phyloP scores from a whole-genome alignment of 2,329 filamentous ascomycete genomes.

The Fulvia fulva region DNA sequence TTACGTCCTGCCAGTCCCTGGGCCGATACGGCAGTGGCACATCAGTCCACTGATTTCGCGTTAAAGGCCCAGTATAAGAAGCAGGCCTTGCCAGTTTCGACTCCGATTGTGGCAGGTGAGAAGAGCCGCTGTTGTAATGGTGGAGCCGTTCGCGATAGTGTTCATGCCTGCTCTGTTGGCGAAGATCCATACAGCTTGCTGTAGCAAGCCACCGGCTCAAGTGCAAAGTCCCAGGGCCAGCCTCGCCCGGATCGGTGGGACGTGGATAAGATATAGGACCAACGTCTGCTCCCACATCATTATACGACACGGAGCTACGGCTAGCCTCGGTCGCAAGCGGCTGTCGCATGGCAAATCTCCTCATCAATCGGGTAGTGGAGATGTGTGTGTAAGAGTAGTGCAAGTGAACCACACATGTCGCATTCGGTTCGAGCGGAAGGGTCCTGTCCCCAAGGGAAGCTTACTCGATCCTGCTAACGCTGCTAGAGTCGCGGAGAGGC shows the following conservation, averaged over 20 bases:
- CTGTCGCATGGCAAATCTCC: not conserved
- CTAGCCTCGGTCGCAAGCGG: not conserved
- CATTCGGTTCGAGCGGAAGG: not conserved
- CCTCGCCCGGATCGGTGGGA: not conserved
- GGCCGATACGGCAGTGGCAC: slow-evolving; percentile 20
- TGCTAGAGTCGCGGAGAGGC: not conserved
- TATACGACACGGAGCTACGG: not conserved
- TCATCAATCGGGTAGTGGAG: not conserved
- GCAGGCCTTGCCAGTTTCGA: not conserved
- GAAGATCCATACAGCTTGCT: slow-evolving; percentile 16
- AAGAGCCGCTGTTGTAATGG: not conserved
- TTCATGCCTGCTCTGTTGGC: slow-evolving; percentile 6
- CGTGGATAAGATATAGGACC: not conserved
- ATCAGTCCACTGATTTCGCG: slow-evolving; percentile 23
- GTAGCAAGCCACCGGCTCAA: slow-evolving; percentile 1
- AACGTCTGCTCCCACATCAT: not conserved
- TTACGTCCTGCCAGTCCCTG: slow-evolving; percentile 14
- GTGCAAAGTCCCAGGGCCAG: not conserved
- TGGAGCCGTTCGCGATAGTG: not conserved
- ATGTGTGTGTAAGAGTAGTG: not conserved
- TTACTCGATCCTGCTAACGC: not conserved
- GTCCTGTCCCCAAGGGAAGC: not conserved
- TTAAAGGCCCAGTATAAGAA: not conserved
- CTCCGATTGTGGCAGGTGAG: not conserved
- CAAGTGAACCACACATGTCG: not conserved